phyloP scores from a whole-genome alignment of 352 stramenopile species.

The Elongisporangium undulatum region DNA sequence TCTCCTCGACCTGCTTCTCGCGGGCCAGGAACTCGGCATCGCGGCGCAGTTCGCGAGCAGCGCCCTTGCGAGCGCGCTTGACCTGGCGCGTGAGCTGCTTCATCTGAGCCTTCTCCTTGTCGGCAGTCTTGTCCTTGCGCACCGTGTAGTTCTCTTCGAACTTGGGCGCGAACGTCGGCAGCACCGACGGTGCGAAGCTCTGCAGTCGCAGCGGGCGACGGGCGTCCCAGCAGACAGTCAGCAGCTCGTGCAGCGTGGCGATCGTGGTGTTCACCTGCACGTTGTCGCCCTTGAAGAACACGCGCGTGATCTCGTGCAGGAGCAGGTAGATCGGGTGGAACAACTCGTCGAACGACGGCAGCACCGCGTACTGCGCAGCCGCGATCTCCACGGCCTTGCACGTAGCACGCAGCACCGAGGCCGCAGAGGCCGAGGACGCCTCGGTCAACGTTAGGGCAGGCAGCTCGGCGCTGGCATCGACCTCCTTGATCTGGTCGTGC shows the following conservation, averaged over 20 bases:
- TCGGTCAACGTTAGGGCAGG: constrained; percentile 34
- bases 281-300: constrained; percentile 17
- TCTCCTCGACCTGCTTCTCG: constrained; percentile 90
- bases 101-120: constrained; percentile 77
- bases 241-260: constrained; percentile 32
- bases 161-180: constrained; percentile 85
- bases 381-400: constrained; percentile 42
- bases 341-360: constrained; percentile 74
- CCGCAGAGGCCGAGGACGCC: constrained; percentile 36
- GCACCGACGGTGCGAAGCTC: constrained; percentile 54
- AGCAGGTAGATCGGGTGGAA: constrained; percentile 69
- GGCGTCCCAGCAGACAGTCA: constrained; percentile 39
- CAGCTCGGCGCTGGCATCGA: constrained; percentile 13
- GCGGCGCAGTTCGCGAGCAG: constrained; percentile 92
- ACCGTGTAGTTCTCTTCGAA: constrained; percentile 92
- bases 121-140: constrained; percentile 86
- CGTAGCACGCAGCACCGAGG: constrained; percentile 38
- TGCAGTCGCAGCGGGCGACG: constrained; percentile 72
- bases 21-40: constrained; percentile 93
- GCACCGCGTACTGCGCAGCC: constrained; percentile 47
- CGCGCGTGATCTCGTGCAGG: constrained; percentile 53
- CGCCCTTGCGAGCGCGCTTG: constrained; percentile 95
- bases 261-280: constrained; percentile 46
- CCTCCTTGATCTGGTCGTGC: constrained; percentile 33
- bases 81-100: constrained; percentile 94